A percentile compares a stretch with the other conserved stretches of the same genome.
Conservation (phyloP, 352 stramenopile genomes). For the Phytophthora hibernalis region DNA sequence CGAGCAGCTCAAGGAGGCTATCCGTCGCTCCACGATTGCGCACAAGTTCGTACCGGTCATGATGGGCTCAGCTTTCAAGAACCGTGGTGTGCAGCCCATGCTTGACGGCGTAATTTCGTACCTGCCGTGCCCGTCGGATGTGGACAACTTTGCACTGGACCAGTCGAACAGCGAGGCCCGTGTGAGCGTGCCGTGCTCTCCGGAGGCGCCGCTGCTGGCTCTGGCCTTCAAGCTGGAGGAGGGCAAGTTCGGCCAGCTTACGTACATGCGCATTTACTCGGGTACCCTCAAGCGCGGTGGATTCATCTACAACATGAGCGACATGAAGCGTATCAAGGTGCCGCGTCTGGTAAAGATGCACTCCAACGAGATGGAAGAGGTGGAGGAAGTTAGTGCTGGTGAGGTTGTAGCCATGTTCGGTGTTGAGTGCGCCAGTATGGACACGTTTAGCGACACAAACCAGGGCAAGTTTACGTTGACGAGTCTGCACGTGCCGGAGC, state of each 20-base stretch:
- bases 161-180: conserved; percentile 92
- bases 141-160: conserved; percentile 97
- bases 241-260: conserved; percentile 98
- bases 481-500: conserved; percentile 98
- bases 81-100: conserved; percentile 98
- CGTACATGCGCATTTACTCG: conserved; percentile 97
- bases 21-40: conserved; percentile 95
- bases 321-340: conserved; percentile 96
- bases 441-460: conserved; percentile 96
- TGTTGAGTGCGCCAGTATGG: conserved; percentile 99
- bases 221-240: conserved; percentile 99
- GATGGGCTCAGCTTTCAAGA: conserved; percentile 98
- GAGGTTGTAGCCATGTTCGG: conserved; percentile 99
- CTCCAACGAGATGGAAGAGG: conserved; percentile 99
- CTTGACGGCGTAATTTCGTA: conserved; percentile 98
- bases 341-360: conserved; percentile 99
- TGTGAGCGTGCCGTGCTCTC: conserved; percentile 87
- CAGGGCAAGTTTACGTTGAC: conserved; percentile 94
- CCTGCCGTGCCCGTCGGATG: conserved; percentile 94
- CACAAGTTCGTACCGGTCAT: conserved; percentile 99
- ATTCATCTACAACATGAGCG: conserved; percentile 91
- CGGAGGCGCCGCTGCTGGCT: conserved; percentile 93
- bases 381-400: conserved; percentile 93
- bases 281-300: conserved; percentile 85
- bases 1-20: conserved; percentile 94